A percentile compares a stretch with the other conserved stretches of the same genome.
Evolutionary conservation across 75 land plant genomes (phyloP).

Genomic region (Pinus tabuliformis): DNA sequence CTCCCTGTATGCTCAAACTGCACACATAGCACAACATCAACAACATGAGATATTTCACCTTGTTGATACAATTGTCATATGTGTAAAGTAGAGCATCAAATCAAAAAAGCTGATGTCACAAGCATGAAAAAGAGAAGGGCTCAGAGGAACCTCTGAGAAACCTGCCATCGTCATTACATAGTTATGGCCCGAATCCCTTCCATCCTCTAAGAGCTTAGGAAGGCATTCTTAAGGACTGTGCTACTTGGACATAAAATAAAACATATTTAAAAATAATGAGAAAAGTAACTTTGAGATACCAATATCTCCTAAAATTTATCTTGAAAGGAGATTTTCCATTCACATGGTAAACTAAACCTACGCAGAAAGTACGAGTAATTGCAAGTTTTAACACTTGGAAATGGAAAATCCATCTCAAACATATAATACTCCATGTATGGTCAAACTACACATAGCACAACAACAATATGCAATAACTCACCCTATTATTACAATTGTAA

Average conservation of each 20-base stretch:
- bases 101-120: too few relatives aligned
- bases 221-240: constrained; percentile 13
- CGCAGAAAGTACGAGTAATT: background rate
- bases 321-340: background rate
- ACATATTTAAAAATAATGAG: background rate
- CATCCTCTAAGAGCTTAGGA: background rate
- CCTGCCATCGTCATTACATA: background rate
- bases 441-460: too few relatives aligned
- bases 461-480: too few relatives aligned
- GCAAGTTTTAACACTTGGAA: background rate
- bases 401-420: constrained; percentile 1
- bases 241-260: background rate
- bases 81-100: too few relatives aligned
- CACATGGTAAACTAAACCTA: background rate
- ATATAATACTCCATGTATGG: background rate
- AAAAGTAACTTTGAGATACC: background rate
- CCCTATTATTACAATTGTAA: too few relatives aligned
- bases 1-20: too few relatives aligned
- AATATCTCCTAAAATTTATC: background rate
- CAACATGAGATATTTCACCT: too few relatives aligned
- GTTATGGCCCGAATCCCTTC: constrained; percentile 14
- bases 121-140: too few relatives aligned
- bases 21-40: too few relatives aligned
- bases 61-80: too few relatives aligned
- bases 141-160: too few relatives aligned